phyloP scores from a whole-genome alignment of 2,329 filamentous ascomycete genomes.

The Cercospora janseana region DNA sequence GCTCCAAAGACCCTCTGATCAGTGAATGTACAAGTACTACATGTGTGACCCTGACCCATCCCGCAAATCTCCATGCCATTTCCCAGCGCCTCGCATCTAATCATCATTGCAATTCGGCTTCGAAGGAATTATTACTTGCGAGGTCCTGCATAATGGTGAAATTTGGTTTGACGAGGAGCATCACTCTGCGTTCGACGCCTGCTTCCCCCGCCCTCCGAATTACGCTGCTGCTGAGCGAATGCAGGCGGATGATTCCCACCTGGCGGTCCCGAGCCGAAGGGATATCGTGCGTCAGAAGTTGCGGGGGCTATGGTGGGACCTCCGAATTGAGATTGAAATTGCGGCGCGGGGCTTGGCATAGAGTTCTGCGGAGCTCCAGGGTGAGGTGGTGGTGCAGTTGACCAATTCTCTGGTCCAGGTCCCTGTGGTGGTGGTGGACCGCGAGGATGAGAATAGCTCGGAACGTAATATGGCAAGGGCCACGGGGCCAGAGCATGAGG shows the following conservation, averaged over 20 bases:
- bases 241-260: constrained; percentile 27
- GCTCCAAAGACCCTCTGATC: too few species aligned
- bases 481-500: constrained; percentile 5
- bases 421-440: constrained; percentile 9
- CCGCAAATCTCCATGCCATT: too few species aligned
- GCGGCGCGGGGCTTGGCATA: constrained; percentile 7
- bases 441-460: constrained; percentile 16
- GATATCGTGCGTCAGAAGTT: constrained; percentile 22
- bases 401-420: constrained; percentile 5
- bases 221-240: constrained; percentile 32
- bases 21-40: too few species aligned
- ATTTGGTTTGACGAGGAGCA: constrained; percentile 13
- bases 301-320: constrained; percentile 32
- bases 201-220: constrained; percentile 16
- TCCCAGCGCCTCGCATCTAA: not conserved
- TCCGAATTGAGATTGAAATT: constrained; percentile 23
- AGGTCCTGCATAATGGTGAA: constrained; percentile 13
- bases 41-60: too few species aligned
- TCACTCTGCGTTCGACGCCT: constrained; percentile 21
- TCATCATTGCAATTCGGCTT: not conserved
- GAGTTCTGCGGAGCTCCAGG: constrained; percentile 10
- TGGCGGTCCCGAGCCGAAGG: constrained; percentile 17
- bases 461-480: constrained; percentile 12
- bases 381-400: constrained; percentile 7
- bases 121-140: not conserved